Base-by-base conservation (phyloP, 2,329 filamentous ascomycete genomes). In the Colletotrichum sp. region DNA sequence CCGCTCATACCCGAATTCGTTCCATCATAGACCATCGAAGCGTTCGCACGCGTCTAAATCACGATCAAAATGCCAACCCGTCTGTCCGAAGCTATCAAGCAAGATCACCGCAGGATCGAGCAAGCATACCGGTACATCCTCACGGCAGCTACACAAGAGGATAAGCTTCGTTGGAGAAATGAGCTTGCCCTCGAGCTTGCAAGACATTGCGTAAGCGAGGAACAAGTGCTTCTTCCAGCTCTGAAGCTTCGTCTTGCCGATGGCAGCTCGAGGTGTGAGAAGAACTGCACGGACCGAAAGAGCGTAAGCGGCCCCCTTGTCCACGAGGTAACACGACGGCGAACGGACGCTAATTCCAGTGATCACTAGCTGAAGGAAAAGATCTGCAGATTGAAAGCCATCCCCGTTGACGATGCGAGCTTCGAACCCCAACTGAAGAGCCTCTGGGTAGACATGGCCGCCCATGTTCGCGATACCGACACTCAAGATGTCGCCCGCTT, bases 161-260 rank as follows among this genome's bases (percentile, higher is more conserved):
- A 77, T 11, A 75, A 75, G 19, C n/a, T 71, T 25, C 44, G 52
- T 4, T 77, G 75, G 75, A 71, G 71, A 12, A 71, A 71, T 12
- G 75, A 75, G 22, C 57, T 77, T 11, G 72, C 66, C 1, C 72
- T 77, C 6, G 75, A 77, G 30, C 75, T 77, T 8, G 75, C 75
- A n/a, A n/a, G 75, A 16, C 75, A 77, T 27, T 77, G 75, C 27
- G 64, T 75, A 22, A 75, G 71, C 27, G 75, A 77, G 22, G 71
- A 75, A 29, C 62, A 71, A 44, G 36, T 77, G 4, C 55, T 77
- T n/a, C 61, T 75, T 6, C 75, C 75, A 3, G 30, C 27, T 12
- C 67, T 77, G 13, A 67, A 30, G 25, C 66, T 71, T 11, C 66
- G 55, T 8, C 34, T 77, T 25, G 19, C 36, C 5, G 75, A 77